A percentile compares a stretch with the other conserved stretches of the same genome.
Conservation (phyloP, 371 early-diverging fungal species). For the Dinochytrium kinnereticum region DNA sequence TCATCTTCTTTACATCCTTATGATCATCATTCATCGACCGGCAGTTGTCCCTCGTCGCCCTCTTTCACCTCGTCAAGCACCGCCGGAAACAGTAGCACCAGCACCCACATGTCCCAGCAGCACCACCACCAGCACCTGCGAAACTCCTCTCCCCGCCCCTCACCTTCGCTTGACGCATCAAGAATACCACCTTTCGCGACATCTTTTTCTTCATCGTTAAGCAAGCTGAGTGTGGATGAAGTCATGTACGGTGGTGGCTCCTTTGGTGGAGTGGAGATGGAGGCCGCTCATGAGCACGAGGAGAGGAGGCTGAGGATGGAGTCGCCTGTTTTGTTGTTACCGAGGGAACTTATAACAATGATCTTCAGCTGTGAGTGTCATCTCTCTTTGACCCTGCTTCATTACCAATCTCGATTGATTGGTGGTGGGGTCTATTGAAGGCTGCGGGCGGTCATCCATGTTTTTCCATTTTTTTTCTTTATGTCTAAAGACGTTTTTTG, state of each 20-base stretch:
- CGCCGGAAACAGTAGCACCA: not conserved
- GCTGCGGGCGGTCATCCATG: too few relatives aligned
- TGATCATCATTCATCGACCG: too few relatives aligned
- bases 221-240: not conserved
- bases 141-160: not conserved
- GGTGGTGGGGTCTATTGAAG: too few relatives aligned
- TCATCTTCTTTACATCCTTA: not conserved
- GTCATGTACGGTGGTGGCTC: not conserved
- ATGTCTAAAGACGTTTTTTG: too few relatives aligned
- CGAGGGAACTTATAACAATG: constrained; percentile 25
- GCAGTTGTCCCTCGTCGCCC: not conserved
- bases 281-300: not conserved
- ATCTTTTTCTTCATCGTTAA: not conserved
- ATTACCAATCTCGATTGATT: too few relatives aligned
- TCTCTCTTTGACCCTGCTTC: too few relatives aligned
- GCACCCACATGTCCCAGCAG: not conserved
- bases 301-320: not conserved
- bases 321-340: constrained; percentile 12
- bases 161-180: not conserved
- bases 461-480: too few relatives aligned
- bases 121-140: not conserved
- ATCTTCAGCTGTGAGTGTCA: constrained; percentile 24
- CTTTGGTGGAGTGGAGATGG: not conserved
- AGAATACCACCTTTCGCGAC: too few relatives aligned
- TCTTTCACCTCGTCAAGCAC: not conserved